Base-by-base conservation (phyloP, 2,329 filamentous ascomycete species). In the Paecilomyces dactylethromorphus region DNA sequence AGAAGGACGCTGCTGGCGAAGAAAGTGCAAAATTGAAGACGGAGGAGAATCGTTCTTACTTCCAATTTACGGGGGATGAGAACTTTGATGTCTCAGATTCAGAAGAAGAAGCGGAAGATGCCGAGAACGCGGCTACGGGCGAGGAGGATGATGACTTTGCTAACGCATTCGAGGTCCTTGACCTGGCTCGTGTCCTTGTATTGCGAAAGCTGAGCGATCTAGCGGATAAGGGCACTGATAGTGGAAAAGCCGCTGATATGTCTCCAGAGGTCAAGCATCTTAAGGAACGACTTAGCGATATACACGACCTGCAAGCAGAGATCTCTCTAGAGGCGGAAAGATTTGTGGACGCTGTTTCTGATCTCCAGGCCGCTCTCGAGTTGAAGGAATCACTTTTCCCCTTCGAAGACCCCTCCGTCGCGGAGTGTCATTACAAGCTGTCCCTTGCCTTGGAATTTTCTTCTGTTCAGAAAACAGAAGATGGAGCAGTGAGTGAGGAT, bases 301-400 rank as follows among this genome's bases (percentile, higher is more conserved):
- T 91, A 8, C 91, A 97, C 72, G 92, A 97, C 71, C 84, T 96
- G 58, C 89, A 97, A 62, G 90, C 92, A 10, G 94, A 99, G 76
- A 97, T 99, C 62, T 95, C 90, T n/a, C 81, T 99, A 29, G 94
- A 99, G 78, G 96, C 94, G 66, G 94, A 97, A 76, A 87, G 89
- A 79, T 99, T 96, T 71, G 82, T 85, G 50, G 88, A 91, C 65
- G 93, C 94, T n/a, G 90, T 96, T 56, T 83, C 86, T 53, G 94
- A 99, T 74, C 86, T 91, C 56, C 87, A 86, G 66, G 85, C 88
- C 13, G 87, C 92, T 1, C 84, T 97, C 54, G 84, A 84, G 49
- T 84, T 95, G 68, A 95, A 95, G 76, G 78, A 90, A 66, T 83
- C 89, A 55, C 82, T 97, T 2, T 92, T 91, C 70, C 83, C 90